A percentile compares a stretch with the other conserved stretches of the same genome.
Conservation (phyloP, 164 flowering plant species). For the Euptelea pleiosperma region DNA sequence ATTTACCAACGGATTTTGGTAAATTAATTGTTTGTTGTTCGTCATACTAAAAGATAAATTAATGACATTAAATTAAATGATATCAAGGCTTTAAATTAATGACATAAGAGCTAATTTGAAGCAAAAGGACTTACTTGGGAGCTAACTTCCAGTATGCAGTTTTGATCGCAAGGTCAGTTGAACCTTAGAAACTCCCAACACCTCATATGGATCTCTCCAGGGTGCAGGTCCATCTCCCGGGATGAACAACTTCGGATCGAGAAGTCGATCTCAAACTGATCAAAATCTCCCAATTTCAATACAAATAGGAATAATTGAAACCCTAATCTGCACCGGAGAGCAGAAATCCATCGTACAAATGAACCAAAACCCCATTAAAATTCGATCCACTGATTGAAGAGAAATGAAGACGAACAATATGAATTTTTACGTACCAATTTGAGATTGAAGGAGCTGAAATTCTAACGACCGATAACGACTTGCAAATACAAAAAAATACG, state of each 20-base stretch:
- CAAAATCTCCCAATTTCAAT: constrained; percentile 11
- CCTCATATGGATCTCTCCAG: constrained; percentile 21
- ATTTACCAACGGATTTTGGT: too few relatives aligned
- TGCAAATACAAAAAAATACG: neutral
- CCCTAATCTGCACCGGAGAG: constrained; percentile 12
- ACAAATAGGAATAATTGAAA: neutral
- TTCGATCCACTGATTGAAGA: neutral
- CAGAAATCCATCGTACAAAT: constrained; percentile 2
- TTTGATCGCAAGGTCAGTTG: constrained; percentile 24
- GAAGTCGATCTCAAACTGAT: constrained; percentile 7
- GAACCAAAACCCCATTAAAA: constrained; percentile 1
- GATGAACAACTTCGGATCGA: neutral
- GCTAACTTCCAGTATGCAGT: constrained; percentile 21
- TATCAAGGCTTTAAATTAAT: neutral
- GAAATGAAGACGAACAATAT: neutral
- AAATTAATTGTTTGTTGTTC: too few relatives aligned
- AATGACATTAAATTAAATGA: too few relatives aligned
- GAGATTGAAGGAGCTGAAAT: constrained; percentile 2
- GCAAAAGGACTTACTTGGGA: constrained; percentile 20
- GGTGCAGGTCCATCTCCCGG: constrained; percentile 11
- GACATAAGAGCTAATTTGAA: neutral
- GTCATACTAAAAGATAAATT: too few relatives aligned
- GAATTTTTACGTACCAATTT: constrained; percentile 8
- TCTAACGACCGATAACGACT: constrained; percentile 5
- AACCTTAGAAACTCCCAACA: constrained; percentile 27